Conservation (phyloP, 345 rosid species). For the Bruguiera gymnorhiza region DNA sequence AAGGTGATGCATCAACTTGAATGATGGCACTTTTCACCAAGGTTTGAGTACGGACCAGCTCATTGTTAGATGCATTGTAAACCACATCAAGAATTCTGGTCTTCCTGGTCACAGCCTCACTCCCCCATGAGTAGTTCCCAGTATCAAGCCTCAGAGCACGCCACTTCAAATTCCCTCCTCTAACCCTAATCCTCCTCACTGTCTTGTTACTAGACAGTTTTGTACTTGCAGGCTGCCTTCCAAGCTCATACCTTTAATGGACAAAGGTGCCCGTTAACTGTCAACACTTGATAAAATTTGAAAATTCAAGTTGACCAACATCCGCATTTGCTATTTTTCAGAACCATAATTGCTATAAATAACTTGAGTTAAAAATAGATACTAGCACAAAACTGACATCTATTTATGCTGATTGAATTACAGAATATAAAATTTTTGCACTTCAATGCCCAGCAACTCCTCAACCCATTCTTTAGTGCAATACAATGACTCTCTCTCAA, state of each 20-base stretch:
- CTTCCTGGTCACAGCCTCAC: constrained; percentile 32
- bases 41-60: constrained; percentile 32
- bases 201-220: constrained; percentile 34
- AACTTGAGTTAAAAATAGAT: too few species aligned
- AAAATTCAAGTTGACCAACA: too few species aligned
- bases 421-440: background rate
- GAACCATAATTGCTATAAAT: too few species aligned
- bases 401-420: background rate
- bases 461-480: too few species aligned
- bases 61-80: constrained; percentile 33
- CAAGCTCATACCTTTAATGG: constrained; percentile 26
- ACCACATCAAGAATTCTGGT: constrained; percentile 33
- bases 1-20: constrained; percentile 34
- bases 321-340: too few species aligned
- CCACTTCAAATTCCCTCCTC: constrained; percentile 35
- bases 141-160: constrained; percentile 34
- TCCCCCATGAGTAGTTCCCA: constrained; percentile 35
- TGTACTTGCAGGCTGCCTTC: constrained; percentile 31
- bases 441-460: too few species aligned
- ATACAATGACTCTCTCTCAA: too few species aligned
- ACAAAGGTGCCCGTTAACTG: background rate
- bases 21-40: constrained; percentile 29
- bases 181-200: constrained; percentile 29
- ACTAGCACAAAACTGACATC: too few species aligned
- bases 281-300: too few species aligned